Conservation (phyloP, 192 early-diverging fungal species). For the Coemansia sp. region DNA sequence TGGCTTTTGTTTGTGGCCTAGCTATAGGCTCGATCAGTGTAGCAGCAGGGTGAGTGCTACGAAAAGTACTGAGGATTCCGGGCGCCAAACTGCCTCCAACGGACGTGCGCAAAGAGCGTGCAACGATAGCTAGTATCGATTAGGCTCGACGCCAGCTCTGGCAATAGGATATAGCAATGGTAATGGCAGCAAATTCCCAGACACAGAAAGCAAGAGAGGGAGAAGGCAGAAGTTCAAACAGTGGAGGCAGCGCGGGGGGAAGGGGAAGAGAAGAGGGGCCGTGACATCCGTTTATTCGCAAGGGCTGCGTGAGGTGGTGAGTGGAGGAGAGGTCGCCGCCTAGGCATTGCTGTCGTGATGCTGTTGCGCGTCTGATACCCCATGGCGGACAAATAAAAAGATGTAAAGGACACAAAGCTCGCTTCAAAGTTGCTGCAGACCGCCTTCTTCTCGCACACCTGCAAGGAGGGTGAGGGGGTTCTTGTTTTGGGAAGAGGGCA, state of each 20-base stretch:
- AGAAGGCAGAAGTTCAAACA: not conserved
- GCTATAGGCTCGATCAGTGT: not conserved
- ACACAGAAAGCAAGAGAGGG: not conserved
- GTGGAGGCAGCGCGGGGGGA: not conserved
- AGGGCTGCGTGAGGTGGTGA: not conserved
- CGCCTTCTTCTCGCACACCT: not conserved
- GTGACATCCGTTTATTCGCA: not conserved
- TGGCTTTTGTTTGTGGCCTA: not conserved
- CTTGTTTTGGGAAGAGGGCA: not conserved
- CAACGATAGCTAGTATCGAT: not conserved
- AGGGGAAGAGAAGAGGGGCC: not conserved
- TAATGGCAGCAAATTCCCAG: not conserved
- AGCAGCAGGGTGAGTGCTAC: not conserved
- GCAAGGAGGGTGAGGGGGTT: not conserved
- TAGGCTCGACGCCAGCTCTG: not conserved
- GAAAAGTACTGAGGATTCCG: not conserved
- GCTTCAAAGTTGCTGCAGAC: not conserved
- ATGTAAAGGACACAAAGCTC: not conserved
- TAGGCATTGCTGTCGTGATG: not conserved
- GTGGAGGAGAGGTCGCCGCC: not conserved
- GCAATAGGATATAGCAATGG: not conserved
- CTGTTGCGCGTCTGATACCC: not conserved
- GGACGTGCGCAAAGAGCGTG: not conserved
- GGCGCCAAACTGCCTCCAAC: not conserved
- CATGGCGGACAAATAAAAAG: conserved; percentile 5